Base-by-base conservation (phyloP, 2,329 filamentous ascomycete genomes). In the Triangularia setosa region DNA sequence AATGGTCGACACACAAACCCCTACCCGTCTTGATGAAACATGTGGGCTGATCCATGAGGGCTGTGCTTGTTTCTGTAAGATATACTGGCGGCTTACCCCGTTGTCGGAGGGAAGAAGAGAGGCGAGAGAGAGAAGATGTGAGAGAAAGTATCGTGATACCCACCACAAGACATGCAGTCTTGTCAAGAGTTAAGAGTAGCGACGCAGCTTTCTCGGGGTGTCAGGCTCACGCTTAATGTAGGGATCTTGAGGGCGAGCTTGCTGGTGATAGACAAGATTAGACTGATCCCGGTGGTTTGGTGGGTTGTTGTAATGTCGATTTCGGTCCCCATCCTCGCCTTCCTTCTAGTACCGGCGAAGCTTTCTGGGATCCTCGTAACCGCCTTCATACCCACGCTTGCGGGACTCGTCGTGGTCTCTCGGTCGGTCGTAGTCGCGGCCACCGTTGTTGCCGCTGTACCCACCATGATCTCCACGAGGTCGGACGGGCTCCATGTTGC, bases 301-400 rank as follows among this genome's bases (percentile, higher is more conserved):
- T 21, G n/a, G n/a, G 8, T 48, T 21, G 40, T 21, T 8, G 8
- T 21, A 6, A 8, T n/a, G 40, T 21, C 5, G 40, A 4, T 48
- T 18, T 8, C n/a, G n/a, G 40, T 18, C 33, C 18, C 23, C 24
- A 35, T 35, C 18, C 16, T 23, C 16, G 54, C 67, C 71, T 75
- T 76, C 74, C 75, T 74, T 74, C 79, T 80, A 88, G 78, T 89
- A 89, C 68, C 87, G 84, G 68, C 87, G 85, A 67, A 88, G 74
- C 77, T 89, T 89, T 64, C 85, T 78, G 58, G 87, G 85, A 77
- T 97, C 93, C 74, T 97, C 92, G 79, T 93, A 89, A 69, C 86
- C 85, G 75, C 90, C 90, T 60, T 96, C 93, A 77, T 90, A 92
- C 60, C 87, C 83, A 75, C 89, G 86, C 82, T 91, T 85, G 75